Base-by-base conservation (phyloP, 1,284 basidiomycete genomes). In the Apiotrichum veenhuisii region DNA sequence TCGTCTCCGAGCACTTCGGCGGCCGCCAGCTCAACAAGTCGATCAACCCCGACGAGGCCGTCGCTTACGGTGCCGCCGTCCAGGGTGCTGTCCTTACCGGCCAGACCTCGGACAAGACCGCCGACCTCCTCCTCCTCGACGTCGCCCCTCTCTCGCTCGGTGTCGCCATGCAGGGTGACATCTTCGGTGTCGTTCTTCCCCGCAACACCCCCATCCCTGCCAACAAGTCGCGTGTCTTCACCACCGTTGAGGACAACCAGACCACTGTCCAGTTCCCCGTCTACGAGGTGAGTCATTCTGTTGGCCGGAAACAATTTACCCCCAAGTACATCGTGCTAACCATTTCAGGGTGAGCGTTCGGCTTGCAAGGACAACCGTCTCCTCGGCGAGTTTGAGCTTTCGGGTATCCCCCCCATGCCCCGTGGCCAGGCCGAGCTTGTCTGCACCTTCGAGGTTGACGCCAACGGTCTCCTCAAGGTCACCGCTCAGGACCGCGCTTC, bases 21-120 rank as follows among this genome's bases (percentile, higher is more conserved):
- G 93, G 92, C 63, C 92, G 93, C 74, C 89, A 95, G 79, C 82
- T 96, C 76, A 98, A 98, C 89, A 98, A 98, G 86, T 93, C 90
- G 63, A 94, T 95, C 81, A 94, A 94, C 83, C 91, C 91, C 63
- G 91, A 94, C 73, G 91, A 94, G 81, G 91, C 91, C 70, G 91
- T 93, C 69, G 91, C 90, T 56, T 92, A 92, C 77, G 93, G 93
- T 83, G 93, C 93, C 69, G 92, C 94, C 72, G 92, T 97, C 73
- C 93, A 96, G 81, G 94, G 91, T 64, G 93, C 93, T 57, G 88
- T 97, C 72, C 88, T 97, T 63, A 95, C 92, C 70, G 91, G 91
- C 63, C 90, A 96, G 78, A 95, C 91, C 54, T 95, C 91, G 55
- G 93, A 96, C 71, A 91, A 94, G 82, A 96, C 93, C 57, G 87